phyloP scores from a whole-genome alignment of 106 monocot genomes.

The Allium fistulosum region DNA sequence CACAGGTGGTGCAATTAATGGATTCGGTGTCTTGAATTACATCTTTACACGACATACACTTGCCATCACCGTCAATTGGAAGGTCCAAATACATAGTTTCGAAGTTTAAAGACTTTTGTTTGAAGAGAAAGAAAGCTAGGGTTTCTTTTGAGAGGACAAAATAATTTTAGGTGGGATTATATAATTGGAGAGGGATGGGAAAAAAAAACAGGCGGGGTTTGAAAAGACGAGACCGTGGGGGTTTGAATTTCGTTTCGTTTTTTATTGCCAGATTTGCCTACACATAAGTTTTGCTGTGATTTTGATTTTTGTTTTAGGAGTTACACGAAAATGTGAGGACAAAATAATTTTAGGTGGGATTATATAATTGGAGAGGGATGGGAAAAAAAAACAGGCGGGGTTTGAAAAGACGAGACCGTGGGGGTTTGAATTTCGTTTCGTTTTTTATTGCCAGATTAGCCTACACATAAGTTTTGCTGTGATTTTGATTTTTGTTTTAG shows the following conservation, averaged over 20 bases:
- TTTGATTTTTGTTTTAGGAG: too few species aligned
- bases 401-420: not conserved
- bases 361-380: not conserved
- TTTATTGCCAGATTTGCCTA: not conserved
- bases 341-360: slow-evolving; percentile 3
- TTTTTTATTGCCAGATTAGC: not conserved
- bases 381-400: slow-evolving; percentile 9
- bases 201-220: slow-evolving; percentile 6
- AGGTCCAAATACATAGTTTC: slow-evolving; percentile 48
- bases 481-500: too few species aligned
- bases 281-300: not conserved
- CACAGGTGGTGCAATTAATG: slow-evolving; percentile 60
- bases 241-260: not conserved
- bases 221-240: not conserved
- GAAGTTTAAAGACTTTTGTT: not conserved
- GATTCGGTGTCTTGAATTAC: slow-evolving; percentile 39
- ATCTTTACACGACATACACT: slow-evolving; percentile 84
- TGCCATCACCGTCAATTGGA: slow-evolving; percentile 87
- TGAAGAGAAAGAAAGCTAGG: slow-evolving; percentile 1
- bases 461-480: not conserved
- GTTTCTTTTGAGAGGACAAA: not conserved
- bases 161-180: slow-evolving; percentile 1
- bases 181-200: not conserved
- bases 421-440: slow-evolving; percentile 1
- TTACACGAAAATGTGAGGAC: not conserved